Evolutionary conservation across 306 rosid species (phyloP), one percentile per base, ranked within the genome.

Genomic region (Castanea crenata): DNA sequence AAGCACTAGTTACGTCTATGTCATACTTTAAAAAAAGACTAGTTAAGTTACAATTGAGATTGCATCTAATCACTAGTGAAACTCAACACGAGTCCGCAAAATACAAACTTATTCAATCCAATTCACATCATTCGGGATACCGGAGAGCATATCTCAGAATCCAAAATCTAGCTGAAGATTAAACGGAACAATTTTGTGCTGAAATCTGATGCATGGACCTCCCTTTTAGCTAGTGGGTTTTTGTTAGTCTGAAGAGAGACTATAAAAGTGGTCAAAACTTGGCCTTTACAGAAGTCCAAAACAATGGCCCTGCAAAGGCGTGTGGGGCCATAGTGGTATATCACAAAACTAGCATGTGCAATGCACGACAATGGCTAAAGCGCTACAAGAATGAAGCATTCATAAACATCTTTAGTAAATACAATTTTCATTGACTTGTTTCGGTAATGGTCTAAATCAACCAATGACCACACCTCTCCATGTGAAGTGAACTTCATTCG

Each of bases 331-430:
- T 41, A 14, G 14, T 3, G 44, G 41, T 5, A 21, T 69, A 70
- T 35, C 62, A 57, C 75, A 16, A 76, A 49, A 19, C 16, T 73
- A 72, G 54, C 89, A 88, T 86, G 87, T 86, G 87, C 84, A 31
- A 21, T 69, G 78, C 85, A 55, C 23, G 44, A 83, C 74, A 16
- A 69, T 77, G 72, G 73, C 78, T 69, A 14, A 65, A 32, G 64
- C 56, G 34, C n/a, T 7, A 38, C 35, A 73, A 29, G 51, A 76
- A 46, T 34, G 49, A 55, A 52, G 49, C 15, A 58, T 59, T 67
- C 79, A 29, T 16, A 70, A 75, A 38, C 73, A 62, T 77, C 38
- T 78, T 65, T 73, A 51, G 56, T 20, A n/a, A 46, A 62, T 70
- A 25, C 19, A 49, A 52, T 61, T 86, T 44, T 63, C 13, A 64